Percentiles rank a stretch among this genome's conserved stretches.
Evolutionary conservation across 106 monocot species (phyloP).

Genomic region (Dendrobium nobile): DNA sequence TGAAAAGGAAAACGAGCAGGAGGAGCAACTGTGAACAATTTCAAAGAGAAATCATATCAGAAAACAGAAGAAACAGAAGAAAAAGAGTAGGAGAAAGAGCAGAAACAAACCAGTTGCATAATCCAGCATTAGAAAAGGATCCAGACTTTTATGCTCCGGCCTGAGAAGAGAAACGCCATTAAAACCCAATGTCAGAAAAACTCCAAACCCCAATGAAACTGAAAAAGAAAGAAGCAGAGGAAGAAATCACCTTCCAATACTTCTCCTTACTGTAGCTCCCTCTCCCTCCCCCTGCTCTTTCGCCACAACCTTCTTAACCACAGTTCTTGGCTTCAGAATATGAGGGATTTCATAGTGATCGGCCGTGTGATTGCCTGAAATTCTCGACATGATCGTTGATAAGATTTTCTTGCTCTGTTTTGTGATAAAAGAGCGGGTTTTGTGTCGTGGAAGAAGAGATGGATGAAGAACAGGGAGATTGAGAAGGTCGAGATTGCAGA

Average conservation of each 20-base stretch:
- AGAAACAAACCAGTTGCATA: constrained; percentile 52
- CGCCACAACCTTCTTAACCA: constrained; percentile 49
- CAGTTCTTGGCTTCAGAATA: constrained; percentile 41
- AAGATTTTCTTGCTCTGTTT: background rate
- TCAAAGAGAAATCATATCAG: background rate
- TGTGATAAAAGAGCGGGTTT: background rate
- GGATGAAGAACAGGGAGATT: background rate
- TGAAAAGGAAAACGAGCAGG: constrained; percentile 92
- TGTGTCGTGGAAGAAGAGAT: background rate
- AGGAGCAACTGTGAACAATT: constrained; percentile 46
- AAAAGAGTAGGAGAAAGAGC: background rate
- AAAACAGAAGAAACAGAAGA: background rate
- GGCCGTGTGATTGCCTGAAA: background rate
- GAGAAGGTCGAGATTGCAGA: background rate
- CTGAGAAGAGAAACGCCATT: constrained; percentile 12
- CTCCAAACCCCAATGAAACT: background rate
- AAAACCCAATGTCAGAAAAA: background rate
- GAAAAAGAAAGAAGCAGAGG: background rate
- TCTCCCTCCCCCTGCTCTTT: constrained; percentile 68
- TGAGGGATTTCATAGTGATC: background rate
- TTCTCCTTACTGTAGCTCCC: constrained; percentile 64
- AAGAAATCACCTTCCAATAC: constrained; percentile 60
- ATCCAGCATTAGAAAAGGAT: constrained; percentile 68
- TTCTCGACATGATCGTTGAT: background rate
- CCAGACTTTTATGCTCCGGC: constrained; percentile 60